phyloP scores from a whole-genome alignment of 345 rosid genomes.

The Gossypium arboreum region DNA sequence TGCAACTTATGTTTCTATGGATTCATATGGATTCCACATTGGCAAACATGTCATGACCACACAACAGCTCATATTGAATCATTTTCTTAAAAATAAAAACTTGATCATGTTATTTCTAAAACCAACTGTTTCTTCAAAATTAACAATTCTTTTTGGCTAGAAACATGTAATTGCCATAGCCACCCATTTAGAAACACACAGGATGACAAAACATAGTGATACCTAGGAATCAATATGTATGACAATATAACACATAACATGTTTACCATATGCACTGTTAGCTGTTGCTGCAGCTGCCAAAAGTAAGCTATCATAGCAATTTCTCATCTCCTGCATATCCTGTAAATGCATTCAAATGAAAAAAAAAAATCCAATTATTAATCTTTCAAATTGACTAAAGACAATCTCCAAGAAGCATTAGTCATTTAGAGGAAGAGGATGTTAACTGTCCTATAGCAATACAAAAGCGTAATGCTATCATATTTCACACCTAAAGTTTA shows the following conservation, averaged over 20 bases:
- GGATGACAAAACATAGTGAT: not conserved
- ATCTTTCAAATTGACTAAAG: not conserved
- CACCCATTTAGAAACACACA: not conserved
- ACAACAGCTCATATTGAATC: not conserved
- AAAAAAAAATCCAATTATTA: not conserved
- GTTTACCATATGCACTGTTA: conserved; percentile 87
- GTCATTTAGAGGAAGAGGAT: not conserved
- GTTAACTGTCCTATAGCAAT: not conserved
- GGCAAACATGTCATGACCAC: not conserved
- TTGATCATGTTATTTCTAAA: not conserved
- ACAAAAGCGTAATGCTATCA: not conserved
- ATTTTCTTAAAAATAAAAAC: not conserved
- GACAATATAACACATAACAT: not conserved
- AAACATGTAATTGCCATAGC: conserved; percentile 5
- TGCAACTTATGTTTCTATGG: not conserved
- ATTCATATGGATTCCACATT: not conserved
- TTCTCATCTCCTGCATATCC: conserved; percentile 92
- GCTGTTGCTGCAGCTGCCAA: conserved; percentile 92
- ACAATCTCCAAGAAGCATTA: not conserved
- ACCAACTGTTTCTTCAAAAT: not conserved
- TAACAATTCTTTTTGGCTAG: not conserved
- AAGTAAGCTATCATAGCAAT: conserved; percentile 93
- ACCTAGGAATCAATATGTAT: not conserved
- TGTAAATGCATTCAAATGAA: conserved; percentile 18
- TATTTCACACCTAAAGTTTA: not conserved